phyloP scores from a whole-genome alignment of 805 yeast genomes.

The Groenewaldozyma salmanticensis region DNA sequence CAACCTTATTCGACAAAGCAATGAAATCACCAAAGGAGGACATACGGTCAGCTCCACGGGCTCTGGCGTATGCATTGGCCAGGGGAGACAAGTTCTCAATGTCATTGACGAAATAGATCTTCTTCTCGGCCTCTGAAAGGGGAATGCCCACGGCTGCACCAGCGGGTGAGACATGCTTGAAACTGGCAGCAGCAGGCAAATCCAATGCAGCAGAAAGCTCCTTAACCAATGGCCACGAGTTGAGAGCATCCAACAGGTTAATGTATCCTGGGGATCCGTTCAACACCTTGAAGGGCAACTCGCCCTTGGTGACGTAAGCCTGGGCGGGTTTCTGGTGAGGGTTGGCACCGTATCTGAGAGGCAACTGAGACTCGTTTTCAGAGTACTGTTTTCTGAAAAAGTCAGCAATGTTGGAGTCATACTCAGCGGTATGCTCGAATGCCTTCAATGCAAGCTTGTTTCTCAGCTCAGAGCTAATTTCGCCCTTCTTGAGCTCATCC shows the following conservation, averaged over 20 bases:
- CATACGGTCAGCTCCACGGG: slow-evolving; percentile 99
- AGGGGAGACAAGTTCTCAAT: slow-evolving; percentile 92
- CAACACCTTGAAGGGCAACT: slow-evolving; percentile 87
- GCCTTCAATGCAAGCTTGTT: slow-evolving; percentile 90
- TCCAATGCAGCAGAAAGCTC: slow-evolving; percentile 90
- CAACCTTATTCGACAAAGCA: slow-evolving; percentile 94
- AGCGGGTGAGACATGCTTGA: slow-evolving; percentile 98
- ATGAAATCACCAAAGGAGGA: slow-evolving; percentile 98
- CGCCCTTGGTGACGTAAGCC: slow-evolving; percentile 80
- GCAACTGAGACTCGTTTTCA: slow-evolving; percentile 80
- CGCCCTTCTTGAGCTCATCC: slow-evolving; percentile 67
- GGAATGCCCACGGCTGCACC: slow-evolving; percentile 98
- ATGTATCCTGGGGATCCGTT: slow-evolving; percentile 97
- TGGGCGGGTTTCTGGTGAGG: slow-evolving; percentile 99
- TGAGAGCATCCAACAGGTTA: slow-evolving; percentile 90
- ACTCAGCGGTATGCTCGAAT: slow-evolving; percentile 96
- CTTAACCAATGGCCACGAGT: slow-evolving; percentile 98
- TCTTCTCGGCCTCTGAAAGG: slow-evolving; percentile 80
- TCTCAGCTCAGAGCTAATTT: slow-evolving; percentile 61
- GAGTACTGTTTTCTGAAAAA: slow-evolving; percentile 96
- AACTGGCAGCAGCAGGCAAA: slow-evolving; percentile 97
- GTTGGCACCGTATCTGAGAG: slow-evolving; percentile 96
- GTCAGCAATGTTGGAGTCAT: slow-evolving; percentile 91
- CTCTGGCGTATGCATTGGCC: slow-evolving; percentile 98
- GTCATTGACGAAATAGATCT: slow-evolving; percentile 89